A percentile compares a stretch with the other conserved stretches of the same genome.
Conservation (phyloP, 192 early-diverging fungal genomes). For the Umbelopsis sp. region DNA sequence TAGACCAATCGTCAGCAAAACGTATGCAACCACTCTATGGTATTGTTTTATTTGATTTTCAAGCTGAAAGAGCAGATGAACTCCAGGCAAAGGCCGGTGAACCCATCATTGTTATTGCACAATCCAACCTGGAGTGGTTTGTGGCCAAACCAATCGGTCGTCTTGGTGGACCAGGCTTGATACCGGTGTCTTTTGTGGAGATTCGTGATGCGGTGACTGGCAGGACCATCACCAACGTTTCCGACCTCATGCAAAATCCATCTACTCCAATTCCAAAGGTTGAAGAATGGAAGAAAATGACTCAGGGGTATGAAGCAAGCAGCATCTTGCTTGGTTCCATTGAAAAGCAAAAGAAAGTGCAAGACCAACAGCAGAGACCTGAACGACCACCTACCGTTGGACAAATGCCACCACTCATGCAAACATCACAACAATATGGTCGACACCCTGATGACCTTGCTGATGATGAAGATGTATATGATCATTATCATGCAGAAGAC, state of each 20-base stretch:
- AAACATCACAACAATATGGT: conserved; percentile 8
- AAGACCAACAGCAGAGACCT: conserved; percentile 3
- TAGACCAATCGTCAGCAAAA: conserved; percentile 5
- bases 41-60: conserved; percentile 74
- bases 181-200: conserved; percentile 77
- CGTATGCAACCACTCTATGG: conserved; percentile 59
- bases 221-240: conserved; percentile 61
- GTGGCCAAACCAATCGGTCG: conserved; percentile 71
- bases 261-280: conserved; percentile 61
- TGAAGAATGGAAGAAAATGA: conserved; percentile 66
- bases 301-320: conserved; percentile 58
- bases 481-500: conserved; percentile 18
- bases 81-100: conserved; percentile 70
- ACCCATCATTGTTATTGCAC: conserved; percentile 74
- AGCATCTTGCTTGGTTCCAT: conserved; percentile 34
- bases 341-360: conserved; percentile 13
- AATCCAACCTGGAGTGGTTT: conserved; percentile 79
- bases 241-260: conserved; percentile 64
- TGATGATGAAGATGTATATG: conserved; percentile 9
- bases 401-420: background rate
- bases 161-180: conserved; percentile 67
- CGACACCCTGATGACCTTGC: conserved; percentile 12
- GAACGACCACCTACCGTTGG: conserved; percentile 12
- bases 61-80: conserved; percentile 72
- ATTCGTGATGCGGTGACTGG: conserved; percentile 71